phyloP scores from a whole-genome alignment of 78 protist species.

The Dictyostelium purpureum region DNA sequence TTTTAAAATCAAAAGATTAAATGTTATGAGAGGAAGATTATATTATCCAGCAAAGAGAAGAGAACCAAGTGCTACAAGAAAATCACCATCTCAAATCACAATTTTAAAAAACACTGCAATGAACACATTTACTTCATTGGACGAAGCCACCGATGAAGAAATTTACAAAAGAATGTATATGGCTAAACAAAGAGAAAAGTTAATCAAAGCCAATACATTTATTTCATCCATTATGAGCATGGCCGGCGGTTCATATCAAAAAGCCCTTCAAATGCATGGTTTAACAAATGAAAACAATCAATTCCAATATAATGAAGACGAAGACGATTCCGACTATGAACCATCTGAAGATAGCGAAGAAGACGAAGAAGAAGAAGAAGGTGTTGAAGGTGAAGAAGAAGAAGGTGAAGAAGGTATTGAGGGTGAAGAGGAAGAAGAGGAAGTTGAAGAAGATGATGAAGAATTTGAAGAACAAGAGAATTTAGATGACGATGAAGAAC shows the following conservation, averaged over 20 bases:
- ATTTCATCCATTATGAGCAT: not conserved
- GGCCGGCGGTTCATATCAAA: not conserved
- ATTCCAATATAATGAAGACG: slow-evolving; percentile 2
- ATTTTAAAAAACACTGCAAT: slow-evolving; percentile 1
- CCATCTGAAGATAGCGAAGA: slow-evolving; percentile 1
- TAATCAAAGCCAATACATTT: not conserved
- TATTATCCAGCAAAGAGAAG: slow-evolving; percentile 10
- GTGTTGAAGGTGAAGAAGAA: not conserved
- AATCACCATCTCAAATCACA: not conserved
- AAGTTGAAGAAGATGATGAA: not conserved
- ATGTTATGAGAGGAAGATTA: not conserved
- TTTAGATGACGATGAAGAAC: not conserved
- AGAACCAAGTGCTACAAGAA: no score
- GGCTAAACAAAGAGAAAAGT: not conserved
- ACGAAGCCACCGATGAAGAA: not conserved
- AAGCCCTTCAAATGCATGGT: not conserved
- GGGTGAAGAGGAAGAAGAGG: not conserved
- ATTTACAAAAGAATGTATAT: not conserved
- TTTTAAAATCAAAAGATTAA: not conserved
- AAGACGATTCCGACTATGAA: not conserved
- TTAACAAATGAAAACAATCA: not conserved
- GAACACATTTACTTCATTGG: not conserved
- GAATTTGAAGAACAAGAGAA: slow-evolving; percentile 20
- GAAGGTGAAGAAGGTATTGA: not conserved
- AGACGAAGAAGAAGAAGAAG: not conserved